These are phyloP conservation scores for Wallemia ichthyophaga DNA, from an alignment of 1,284 basidiomycete species.

Conservation along the genomic window DNA sequence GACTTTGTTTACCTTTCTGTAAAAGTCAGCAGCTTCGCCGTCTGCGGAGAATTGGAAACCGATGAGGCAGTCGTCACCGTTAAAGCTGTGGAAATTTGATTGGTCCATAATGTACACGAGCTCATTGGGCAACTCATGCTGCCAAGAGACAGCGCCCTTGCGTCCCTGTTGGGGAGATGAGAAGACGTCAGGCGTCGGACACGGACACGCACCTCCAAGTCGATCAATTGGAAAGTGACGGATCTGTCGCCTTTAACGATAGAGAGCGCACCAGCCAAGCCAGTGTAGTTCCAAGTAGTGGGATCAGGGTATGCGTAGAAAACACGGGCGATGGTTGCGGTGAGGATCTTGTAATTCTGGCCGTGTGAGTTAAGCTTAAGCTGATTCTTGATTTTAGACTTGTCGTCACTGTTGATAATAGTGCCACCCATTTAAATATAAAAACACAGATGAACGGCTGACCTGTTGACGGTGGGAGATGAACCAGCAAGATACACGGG, in stretches of 20 bases:
- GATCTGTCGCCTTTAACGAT: not conserved
- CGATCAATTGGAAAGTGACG: not conserved
- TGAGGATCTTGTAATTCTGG: not conserved
- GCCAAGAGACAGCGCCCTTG: not conserved
- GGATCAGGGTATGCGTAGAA: not conserved
- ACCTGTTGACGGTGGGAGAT: no score
- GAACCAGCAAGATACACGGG: no score
- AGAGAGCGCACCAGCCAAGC: not conserved
- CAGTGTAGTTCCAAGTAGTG: not conserved
- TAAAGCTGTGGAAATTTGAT: not conserved
- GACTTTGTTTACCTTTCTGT: constrained; percentile 44
- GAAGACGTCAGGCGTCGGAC: not conserved
- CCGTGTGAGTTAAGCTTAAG: not conserved
- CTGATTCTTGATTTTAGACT: not conserved
- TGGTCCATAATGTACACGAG: not conserved
- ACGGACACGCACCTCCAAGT: not conserved
- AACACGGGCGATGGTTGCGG: not conserved
- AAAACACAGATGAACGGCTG: no score
- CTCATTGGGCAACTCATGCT: not conserved
- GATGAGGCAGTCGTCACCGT: constrained; percentile 42
- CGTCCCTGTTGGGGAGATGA: not conserved
- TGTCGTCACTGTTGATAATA: not conserved
- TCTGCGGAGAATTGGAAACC: constrained; percentile 76
- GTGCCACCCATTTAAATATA: not conserved
- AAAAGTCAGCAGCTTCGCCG: constrained; percentile 53